Percentiles rank a stretch among this genome's conserved stretches.
Conservation (phyloP, 108 stramenopile species). For the Pseudonitzschia multiseries region DNA sequence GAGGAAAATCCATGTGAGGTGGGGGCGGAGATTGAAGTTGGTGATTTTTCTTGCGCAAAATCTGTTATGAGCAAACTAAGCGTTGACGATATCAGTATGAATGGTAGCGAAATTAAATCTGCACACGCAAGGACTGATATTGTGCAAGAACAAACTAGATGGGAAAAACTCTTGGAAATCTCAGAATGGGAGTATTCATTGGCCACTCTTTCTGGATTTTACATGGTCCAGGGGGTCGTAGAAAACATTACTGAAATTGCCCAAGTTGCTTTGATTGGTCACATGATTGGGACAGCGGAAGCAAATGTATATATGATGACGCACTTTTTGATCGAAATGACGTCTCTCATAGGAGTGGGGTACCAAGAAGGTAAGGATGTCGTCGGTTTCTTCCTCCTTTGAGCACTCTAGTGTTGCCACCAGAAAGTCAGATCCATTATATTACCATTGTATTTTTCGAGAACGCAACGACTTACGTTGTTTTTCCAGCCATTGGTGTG, state of each 20-base stretch:
- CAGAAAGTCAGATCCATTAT: too few relatives aligned
- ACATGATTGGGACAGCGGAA: slow-evolving; percentile 39
- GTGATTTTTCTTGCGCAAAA: background rate
- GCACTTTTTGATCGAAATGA: slow-evolving; percentile 28
- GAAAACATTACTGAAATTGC: slow-evolving; percentile 34
- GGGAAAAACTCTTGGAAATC: slow-evolving; percentile 18
- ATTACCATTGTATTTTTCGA: too few relatives aligned
- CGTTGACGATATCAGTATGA: slow-evolving; percentile 11
- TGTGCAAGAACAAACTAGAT: background rate
- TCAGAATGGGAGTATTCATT: slow-evolving; percentile 45
- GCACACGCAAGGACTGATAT: background rate
- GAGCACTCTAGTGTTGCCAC: background rate
- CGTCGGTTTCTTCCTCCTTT: too few relatives aligned
- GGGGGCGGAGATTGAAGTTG: background rate
- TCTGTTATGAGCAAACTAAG: slow-evolving; percentile 3
- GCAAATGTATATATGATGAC: slow-evolving; percentile 51
- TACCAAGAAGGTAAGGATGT: slow-evolving; percentile 22
- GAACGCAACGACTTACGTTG: background rate
- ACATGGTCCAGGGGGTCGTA: slow-evolving; percentile 31
- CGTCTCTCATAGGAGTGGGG: slow-evolving; percentile 15
- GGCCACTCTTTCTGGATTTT: slow-evolving; percentile 38
- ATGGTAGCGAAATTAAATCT: background rate
- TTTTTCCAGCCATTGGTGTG: slow-evolving; percentile 25
- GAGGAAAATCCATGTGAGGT: background rate
- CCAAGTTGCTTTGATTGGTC: slow-evolving; percentile 51